Evolutionary conservation across 192 early-diverging fungal species (phyloP).

Genomic region (Linnemannia exigua): DNA sequence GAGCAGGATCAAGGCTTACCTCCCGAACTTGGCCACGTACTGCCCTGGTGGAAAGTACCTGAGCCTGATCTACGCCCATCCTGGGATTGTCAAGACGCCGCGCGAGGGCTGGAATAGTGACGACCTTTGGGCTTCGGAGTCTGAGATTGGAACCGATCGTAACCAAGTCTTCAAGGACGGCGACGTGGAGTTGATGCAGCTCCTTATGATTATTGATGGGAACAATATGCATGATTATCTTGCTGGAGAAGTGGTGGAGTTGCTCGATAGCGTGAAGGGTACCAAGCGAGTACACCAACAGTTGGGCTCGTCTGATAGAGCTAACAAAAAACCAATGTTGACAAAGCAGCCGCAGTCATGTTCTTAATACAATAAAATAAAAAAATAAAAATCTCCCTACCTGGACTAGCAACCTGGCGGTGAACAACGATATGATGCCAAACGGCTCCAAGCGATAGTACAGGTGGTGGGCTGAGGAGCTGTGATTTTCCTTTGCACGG

Average conservation of each 20-base stretch:
- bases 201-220: conserved; percentile 46
- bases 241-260: conserved; percentile 27
- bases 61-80: conserved; percentile 43
- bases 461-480: too few relatives aligned
- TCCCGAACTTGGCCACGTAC: conserved; percentile 40
- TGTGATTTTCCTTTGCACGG: too few relatives aligned
- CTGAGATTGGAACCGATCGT: conserved; percentile 25
- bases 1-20: conserved; percentile 33
- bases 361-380: too few relatives aligned
- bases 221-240: conserved; percentile 33
- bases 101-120: conserved; percentile 30
- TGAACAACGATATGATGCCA: too few relatives aligned
- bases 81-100: conserved; percentile 28
- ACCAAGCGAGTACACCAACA: conserved; percentile 36
- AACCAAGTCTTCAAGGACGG: conserved; percentile 24
- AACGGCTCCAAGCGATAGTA: too few relatives aligned
- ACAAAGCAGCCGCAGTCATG: not conserved
- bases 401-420: too few relatives aligned
- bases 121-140: conserved; percentile 26
- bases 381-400: too few relatives aligned
- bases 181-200: conserved; percentile 36
- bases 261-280: conserved; percentile 37
- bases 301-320: conserved; percentile 24
- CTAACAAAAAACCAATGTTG: conserved; percentile 28
- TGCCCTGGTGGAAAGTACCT: conserved; percentile 53